Percentiles rank a stretch among this genome's conserved stretches.
phyloP scores from a whole-genome alignment of 108 stramenopile genomes.

The Nannochloropsis gaditana region DNA sequence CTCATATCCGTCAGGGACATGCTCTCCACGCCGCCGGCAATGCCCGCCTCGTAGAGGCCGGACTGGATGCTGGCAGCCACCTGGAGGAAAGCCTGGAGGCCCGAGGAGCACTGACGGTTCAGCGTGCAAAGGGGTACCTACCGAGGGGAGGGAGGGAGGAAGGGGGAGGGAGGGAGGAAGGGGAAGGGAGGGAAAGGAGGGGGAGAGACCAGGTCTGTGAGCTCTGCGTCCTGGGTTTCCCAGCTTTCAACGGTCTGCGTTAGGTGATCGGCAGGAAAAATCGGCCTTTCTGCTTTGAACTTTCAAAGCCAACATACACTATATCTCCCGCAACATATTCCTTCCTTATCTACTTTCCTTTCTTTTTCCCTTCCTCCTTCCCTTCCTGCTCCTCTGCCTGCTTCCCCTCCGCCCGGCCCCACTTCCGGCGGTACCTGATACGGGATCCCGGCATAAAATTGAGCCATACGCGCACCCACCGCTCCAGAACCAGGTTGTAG shows the following conservation, averaged over 20 bases:
- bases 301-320: no score
- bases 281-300: no score
- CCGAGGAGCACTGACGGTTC: constrained; percentile 91
- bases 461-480: constrained; percentile 80
- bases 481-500: constrained; percentile 76
- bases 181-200: neutral
- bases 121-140: constrained; percentile 65
- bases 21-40: constrained; percentile 85
- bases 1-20: constrained; percentile 59
- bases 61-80: constrained; percentile 72
- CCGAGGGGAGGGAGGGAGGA: neutral
- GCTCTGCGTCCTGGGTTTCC: no score
- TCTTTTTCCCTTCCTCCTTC: neutral
- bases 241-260: no score
- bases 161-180: neutral
- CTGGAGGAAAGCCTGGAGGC: constrained; percentile 82
- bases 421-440: constrained; percentile 32
- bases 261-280: no score
- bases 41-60: constrained; percentile 71
- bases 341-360: neutral
- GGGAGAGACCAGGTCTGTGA: neutral
- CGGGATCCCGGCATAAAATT: constrained; percentile 71
- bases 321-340: no score
- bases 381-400: neutral
- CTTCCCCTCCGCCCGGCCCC: neutral